Base-by-base conservation (phyloP, 2,329 filamentous ascomycete species). In the Cadophora sp. region DNA sequence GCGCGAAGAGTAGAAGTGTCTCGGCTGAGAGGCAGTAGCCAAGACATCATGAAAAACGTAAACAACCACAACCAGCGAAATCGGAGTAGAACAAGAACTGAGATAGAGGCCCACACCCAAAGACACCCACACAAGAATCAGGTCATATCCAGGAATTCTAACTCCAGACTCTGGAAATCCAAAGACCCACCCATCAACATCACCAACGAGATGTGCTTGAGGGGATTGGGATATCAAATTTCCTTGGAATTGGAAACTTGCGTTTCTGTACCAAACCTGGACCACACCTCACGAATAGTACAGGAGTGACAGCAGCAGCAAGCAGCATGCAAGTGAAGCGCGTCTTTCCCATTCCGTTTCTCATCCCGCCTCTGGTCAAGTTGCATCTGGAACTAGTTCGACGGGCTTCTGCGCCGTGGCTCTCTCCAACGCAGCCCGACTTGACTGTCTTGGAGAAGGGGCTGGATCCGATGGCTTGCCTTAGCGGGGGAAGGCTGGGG, bases 381-480 rank as follows among this genome's bases (percentile, higher is more conserved):
- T 43, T 1, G 55, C 41, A 43, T 20, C 33, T 39, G 36, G 33
- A 11, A 58, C 55, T 41, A 41, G 36, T 43, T 58, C 33, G 36
- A 43, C 13, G 33, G 55, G 55, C 11, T 24, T 24, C 36, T 18
- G 55, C 55, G 55, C 55, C 33, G 20, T 58, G 55, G 36, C 14
- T 58, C 33, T 39, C 7, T 51, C 14, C 22, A 16, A 16, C 13
- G 22, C 48, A 51, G 13, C 48, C 22, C 48, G 48, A 27, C 8
- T 27, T 20, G 3, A 14, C 22, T 27, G 13, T 16, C 59, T 39
- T 53, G 33, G 45, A 62, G 16, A 51, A 27, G 45, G 59, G 50
- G 47, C 63, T 65, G 45, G 47, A 60, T 50, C 65, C 65, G 65
- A 66, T 60, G 51, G 60, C 60, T 59, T 66, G 61, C 65, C 22